Conservation (phyloP, 2,329 filamentous ascomycete species). For the Fragosphaeria purpurea region DNA sequence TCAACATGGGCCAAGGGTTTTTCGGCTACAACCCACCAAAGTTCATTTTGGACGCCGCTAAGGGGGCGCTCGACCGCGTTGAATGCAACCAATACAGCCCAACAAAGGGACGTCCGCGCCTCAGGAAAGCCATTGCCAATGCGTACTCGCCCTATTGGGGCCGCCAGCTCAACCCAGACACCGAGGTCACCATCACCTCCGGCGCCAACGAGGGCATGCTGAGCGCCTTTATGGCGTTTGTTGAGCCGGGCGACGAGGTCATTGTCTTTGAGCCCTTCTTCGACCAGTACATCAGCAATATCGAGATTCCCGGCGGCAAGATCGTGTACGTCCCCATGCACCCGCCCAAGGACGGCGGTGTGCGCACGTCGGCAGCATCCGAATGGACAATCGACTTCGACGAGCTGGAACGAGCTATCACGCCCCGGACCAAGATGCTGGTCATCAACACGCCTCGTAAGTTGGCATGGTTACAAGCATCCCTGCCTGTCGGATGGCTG, state of each 20-base stretch:
- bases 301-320: constrained; percentile 93
- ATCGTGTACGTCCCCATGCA: constrained; percentile 94
- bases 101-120: constrained; percentile 80
- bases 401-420: constrained; percentile 72
- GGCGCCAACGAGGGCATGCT: constrained; percentile 90
- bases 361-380: constrained; percentile 69
- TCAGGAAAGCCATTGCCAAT: constrained; percentile 87
- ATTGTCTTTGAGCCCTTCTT: constrained; percentile 99
- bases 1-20: constrained; percentile 53
- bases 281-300: constrained; percentile 98
- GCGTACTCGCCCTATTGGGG: constrained; percentile 89
- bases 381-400: constrained; percentile 85
- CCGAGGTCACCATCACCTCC: constrained; percentile 89
- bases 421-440: constrained; percentile 87
- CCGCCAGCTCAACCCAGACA: constrained; percentile 71
- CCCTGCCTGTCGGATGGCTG: too few relatives aligned
- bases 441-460: constrained; percentile 67
- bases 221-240: constrained; percentile 94
- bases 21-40: constrained; percentile 90
- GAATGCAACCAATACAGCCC: constrained; percentile 99
- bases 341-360: constrained; percentile 70
- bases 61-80: constrained; percentile 76
- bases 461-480: constrained; percentile 1
- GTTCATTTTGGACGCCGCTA: constrained; percentile 87
- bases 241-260: constrained; percentile 90